Base-by-base conservation (phyloP, 148 eudicot species). In the Heliamphora exappendiculata region DNA sequence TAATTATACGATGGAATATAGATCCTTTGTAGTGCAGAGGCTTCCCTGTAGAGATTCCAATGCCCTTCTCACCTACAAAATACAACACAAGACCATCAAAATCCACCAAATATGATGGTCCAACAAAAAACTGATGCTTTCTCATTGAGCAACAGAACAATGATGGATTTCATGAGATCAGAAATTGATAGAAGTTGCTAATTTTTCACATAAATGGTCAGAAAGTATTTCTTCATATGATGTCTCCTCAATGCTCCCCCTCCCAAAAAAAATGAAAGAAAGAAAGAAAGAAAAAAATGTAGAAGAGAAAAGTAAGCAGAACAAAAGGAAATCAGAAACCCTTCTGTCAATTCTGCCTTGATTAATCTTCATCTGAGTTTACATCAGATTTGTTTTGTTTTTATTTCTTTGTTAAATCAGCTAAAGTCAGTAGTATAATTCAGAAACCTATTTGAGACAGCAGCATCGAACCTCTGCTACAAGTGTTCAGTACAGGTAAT, bases 1-100 rank as follows among this genome's bases (percentile, higher is more conserved):
- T 89, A 44, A 95, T 95, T 77, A 95, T 85, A 24, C 98, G 98
- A 78, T 95, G 98, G 80, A 95, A 95, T 67, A 73, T 81, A 44
- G 91, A 77, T 72, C 96, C 94, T 78, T 92, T 95, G 87, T 81
- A 92, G 87, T 91, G 96, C 67, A 95, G 81, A 74, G 90, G 87
- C 82, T 95, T 92, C 75, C 94, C 91, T 26, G 97, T 88, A 53
- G 88, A 76, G 58, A 45, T 77, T 81, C 98, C 98, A 79, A 89
- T 67, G 42, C 98, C 97, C 85, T 92, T 95, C 84, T 95, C 97
- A 75, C 98, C 98, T 95, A 82, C 67, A 74, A 19, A 79, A 37
- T 16, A 79, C 51, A 42, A 67, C 33, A 55, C 29, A 75, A 3
- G 1, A 34, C 1, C 39, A 58, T 14, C 7, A 67, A 74, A 50